Evolutionary conservation across 768 basidiomycete genomes (phyloP).

Genomic region (Cystofilobasidium capitatum): DNA sequence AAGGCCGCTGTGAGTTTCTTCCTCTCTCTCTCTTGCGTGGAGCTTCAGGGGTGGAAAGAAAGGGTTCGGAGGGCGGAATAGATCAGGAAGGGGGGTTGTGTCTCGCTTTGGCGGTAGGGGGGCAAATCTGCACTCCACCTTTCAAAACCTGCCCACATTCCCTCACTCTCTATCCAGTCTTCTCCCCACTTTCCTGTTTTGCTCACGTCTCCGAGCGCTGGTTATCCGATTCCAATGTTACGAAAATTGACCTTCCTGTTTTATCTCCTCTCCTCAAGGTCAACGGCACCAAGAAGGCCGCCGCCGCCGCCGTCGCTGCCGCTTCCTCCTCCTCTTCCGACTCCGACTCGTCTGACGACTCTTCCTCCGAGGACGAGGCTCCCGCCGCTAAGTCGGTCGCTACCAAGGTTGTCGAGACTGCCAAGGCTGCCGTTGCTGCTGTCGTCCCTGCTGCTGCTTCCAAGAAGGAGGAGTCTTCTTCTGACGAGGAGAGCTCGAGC

Average conservation of each 20-base stretch:
- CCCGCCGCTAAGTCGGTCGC: conserved; percentile 34
- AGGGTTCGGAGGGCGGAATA: not conserved
- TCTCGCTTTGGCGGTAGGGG: no score
- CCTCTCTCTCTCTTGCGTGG: not conserved
- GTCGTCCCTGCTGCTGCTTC: conserved; percentile 30
- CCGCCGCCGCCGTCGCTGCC: conserved; percentile 27
- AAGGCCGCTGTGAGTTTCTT: conserved; percentile 12
- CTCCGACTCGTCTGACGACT: conserved; percentile 29
- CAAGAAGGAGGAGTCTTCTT: conserved; percentile 29
- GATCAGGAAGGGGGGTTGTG: no score
- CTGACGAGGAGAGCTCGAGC: conserved; percentile 34
- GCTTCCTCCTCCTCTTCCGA: conserved; percentile 29
- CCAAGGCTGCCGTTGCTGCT: conserved; percentile 30
- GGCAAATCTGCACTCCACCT: no score
- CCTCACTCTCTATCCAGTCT: no score
- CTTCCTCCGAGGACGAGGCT: conserved; percentile 46
- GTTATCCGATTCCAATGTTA: not conserved
- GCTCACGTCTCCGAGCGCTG: no score
- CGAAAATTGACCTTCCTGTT: not conserved
- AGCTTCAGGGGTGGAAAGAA: not conserved
- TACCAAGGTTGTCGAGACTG: conserved; percentile 25
- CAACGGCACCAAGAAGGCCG: conserved; percentile 30
- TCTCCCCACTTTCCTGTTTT: no score
- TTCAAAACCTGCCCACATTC: no score
- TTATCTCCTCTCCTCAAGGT: conserved; percentile 19